Percentiles rank a stretch among this genome's conserved stretches.
phyloP scores from a whole-genome alignment of 2,329 filamentous ascomycete genomes.

The Cladosporium sp. region DNA sequence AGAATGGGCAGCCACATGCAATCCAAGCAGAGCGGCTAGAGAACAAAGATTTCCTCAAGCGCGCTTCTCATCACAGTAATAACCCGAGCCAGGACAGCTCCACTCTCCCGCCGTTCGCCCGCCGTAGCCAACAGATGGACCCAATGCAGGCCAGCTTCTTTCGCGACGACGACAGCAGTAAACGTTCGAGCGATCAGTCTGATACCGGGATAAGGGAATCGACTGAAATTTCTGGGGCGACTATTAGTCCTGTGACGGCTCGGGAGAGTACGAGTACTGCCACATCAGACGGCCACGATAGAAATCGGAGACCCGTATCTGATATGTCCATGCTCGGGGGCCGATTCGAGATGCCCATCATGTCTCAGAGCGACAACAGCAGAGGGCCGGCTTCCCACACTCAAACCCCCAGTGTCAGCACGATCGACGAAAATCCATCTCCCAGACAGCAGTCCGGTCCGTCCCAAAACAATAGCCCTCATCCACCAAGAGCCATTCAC shows the following conservation, averaged over 20 bases:
- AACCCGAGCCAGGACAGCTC: conserved; percentile 26
- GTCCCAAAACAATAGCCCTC: neutral
- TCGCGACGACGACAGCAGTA: conserved; percentile 22
- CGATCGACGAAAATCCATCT: neutral
- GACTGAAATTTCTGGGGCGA: conserved; percentile 16
- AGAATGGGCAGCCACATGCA: conserved; percentile 36
- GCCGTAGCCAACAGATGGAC: conserved; percentile 30
- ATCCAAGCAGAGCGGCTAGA: conserved; percentile 45
- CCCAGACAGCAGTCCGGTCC: neutral
- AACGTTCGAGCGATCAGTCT: conserved; percentile 25
- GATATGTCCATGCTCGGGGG: conserved; percentile 14
- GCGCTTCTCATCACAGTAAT: conserved; percentile 32
- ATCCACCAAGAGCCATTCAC: neutral
- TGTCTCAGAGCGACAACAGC: neutral
- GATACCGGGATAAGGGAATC: conserved; percentile 17
- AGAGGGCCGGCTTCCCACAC: neutral
- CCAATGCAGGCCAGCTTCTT: conserved; percentile 24
- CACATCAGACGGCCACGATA: conserved; percentile 10
- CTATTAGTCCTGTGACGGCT: conserved; percentile 23
- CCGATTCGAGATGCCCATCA: neutral
- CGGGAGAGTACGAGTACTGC: conserved; percentile 15
- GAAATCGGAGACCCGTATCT: conserved; percentile 17
- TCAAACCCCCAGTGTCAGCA: neutral
- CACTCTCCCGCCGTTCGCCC: conserved; percentile 31
- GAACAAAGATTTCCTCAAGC: conserved; percentile 44